Conservation (phyloP, 2,329 filamentous ascomycete species). For the Fusarium napiforme region DNA sequence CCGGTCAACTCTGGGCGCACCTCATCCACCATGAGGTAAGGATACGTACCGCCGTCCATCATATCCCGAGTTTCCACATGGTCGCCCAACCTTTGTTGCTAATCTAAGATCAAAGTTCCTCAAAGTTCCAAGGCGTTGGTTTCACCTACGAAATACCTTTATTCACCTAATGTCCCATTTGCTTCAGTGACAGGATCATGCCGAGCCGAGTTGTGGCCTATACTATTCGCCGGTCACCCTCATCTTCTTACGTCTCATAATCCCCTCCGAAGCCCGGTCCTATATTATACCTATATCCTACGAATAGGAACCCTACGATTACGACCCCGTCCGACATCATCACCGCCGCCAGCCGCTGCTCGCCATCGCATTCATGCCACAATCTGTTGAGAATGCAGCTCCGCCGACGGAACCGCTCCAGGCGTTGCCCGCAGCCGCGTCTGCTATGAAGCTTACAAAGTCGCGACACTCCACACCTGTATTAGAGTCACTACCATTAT, state of each 20-base stretch:
- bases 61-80: conserved; percentile 38
- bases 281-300: background rate
- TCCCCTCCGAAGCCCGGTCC: conserved; percentile 24
- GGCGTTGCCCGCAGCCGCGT: conserved; percentile 74
- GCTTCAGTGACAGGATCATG: conserved; percentile 44
- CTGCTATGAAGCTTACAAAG: conserved; percentile 69
- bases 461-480: conserved; percentile 67
- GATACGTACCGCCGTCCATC: conserved; percentile 42
- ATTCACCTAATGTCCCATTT: conserved; percentile 17
- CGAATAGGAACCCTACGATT: conserved; percentile 6
- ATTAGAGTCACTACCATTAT: conserved; percentile 57
- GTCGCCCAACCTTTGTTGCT: conserved; percentile 39
- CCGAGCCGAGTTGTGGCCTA: conserved; percentile 39
- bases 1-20: background rate
- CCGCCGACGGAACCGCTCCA: conserved; percentile 74
- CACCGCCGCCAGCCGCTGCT: conserved; percentile 16
- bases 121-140: conserved; percentile 12
- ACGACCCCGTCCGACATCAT: conserved; percentile 17
- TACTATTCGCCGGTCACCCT: conserved; percentile 37
- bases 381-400: conserved; percentile 68
- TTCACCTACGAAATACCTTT: background rate
- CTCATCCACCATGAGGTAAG: conserved; percentile 29
- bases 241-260: conserved; percentile 43
- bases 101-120: conserved; percentile 22
- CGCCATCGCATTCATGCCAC: conserved; percentile 70